Evolutionary conservation across 2,329 filamentous ascomycete genomes (phyloP), one percentile per base, ranked within the genome.

Genomic region (Colletotrichum plurivorum): DNA sequence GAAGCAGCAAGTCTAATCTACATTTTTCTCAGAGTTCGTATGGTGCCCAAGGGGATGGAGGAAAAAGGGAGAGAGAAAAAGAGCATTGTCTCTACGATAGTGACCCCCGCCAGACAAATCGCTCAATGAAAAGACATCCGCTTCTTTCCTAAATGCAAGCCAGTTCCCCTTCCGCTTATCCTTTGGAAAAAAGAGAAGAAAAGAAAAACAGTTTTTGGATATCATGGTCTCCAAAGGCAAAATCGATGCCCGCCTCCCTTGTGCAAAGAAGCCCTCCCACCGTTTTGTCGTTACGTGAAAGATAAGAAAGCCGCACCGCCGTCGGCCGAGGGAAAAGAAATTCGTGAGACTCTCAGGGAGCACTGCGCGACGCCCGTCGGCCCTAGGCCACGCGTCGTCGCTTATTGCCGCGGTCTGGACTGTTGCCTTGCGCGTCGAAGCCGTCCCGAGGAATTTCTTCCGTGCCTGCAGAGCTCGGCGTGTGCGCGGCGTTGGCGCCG

Each of bases 401-500:
- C 75, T 84, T 84, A 13, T 71, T 73, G 36, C 76, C 77, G 31
- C 75, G 75, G 54, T 72, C 71, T 0, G 76, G 73, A 25, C 72
- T 77, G 15, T 56, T 73, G n/a, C 72, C 70, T 41, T 74, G 22
- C 2, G 72, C 75, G 20, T 73, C 77, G 18, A 84, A 58, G 22
- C 86, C 85, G 9, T 83, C 78, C 12, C 84, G 79, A 16, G 75
- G 73, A 20, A 88, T 85, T 75, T 88, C 86, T 72, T 88, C 86
- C 1, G 85, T 88, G 2, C 79, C 82, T 1, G 81, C 81, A 12
- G 84, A 80, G 68, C 85, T 87, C 3, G 84, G 81, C 10, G 82
- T 82, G 65, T 83, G 77, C 22, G 79, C 76, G 62, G 53, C 73
- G 67, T 74, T 72, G 46, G 73, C 73, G 36, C 75, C 71, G 45